A percentile compares a stretch with the other conserved stretches of the same genome.
These are phyloP conservation scores for Geosmithia morbida DNA, from an alignment of 2,329 filamentous ascomycete species.

Conservation along the genomic window DNA sequence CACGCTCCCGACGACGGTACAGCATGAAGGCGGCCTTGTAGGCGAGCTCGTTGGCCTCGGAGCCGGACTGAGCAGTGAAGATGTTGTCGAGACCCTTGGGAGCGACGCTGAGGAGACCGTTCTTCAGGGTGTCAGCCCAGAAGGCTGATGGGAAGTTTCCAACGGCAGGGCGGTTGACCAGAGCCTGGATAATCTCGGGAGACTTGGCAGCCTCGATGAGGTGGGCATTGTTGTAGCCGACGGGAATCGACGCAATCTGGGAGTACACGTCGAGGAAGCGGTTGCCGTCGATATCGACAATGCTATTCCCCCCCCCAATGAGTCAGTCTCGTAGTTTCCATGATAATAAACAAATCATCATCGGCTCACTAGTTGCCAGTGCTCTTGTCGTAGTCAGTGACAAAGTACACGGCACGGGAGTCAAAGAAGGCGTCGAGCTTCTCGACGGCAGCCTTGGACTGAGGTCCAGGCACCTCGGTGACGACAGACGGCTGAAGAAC, in stretches of 20 bases:
- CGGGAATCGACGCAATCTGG: conserved; percentile 72
- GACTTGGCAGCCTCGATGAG: conserved; percentile 51
- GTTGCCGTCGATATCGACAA: conserved; percentile 35
- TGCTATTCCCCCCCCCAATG: conserved; percentile 26
- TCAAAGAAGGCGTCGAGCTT: conserved; percentile 34
- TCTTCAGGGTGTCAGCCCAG: conserved; percentile 58
- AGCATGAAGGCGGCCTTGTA: conserved; percentile 85
- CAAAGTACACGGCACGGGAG: conserved; percentile 34
- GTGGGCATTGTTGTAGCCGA: conserved; percentile 67
- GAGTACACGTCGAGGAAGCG: conserved; percentile 45
- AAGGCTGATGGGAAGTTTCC: conserved; percentile 69
- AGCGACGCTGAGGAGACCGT: conserved; percentile 57
- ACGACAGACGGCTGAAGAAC: conserved; percentile 16
- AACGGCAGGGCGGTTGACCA: conserved; percentile 68
- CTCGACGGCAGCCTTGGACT: conserved; percentile 21
- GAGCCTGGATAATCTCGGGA: conserved; percentile 55
- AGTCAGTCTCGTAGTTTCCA: not conserved
- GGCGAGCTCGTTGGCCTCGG: conserved; percentile 72
- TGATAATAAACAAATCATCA: too few species aligned
- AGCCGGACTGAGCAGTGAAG: conserved; percentile 67
- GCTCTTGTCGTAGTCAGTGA: conserved; percentile 37
- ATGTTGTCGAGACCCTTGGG: conserved; percentile 63
- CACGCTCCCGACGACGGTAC: conserved; percentile 57
- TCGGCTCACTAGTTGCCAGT: conserved; percentile 31
- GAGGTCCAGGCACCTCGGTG: conserved; percentile 23